Conservation (phyloP, 805 yeast species). For the Dipodascopsis uninucleata region DNA sequence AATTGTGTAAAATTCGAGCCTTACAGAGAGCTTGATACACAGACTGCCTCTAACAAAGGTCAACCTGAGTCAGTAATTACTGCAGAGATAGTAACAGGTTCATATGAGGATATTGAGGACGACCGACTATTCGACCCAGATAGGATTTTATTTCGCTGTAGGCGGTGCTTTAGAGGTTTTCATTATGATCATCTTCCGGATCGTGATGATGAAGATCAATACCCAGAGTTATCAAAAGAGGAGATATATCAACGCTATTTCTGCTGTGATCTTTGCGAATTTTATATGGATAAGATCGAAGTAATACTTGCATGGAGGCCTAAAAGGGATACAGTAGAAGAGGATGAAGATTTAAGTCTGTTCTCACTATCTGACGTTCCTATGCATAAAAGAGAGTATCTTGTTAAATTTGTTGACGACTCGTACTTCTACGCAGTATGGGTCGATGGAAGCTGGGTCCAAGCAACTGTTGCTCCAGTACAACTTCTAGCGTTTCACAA, state of each 20-base stretch:
- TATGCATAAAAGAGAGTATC: constrained; percentile 18
- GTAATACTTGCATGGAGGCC: constrained; percentile 23
- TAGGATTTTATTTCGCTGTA: constrained; percentile 20
- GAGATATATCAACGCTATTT: background rate
- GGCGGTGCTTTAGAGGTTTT: constrained; percentile 10
- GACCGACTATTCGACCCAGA: constrained; percentile 5
- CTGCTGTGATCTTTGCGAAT: background rate
- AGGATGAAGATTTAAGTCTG: background rate
- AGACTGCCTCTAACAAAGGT: background rate
- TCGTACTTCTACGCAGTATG: constrained; percentile 19
- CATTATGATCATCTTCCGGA: constrained; percentile 12
- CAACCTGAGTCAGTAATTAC: background rate
- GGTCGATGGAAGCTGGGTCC: constrained; percentile 24
- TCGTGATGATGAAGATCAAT: background rate
- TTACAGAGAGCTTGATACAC: background rate
- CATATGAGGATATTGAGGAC: constrained; percentile 2
- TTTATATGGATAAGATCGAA: constrained; percentile 15
- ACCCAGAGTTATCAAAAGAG: background rate
- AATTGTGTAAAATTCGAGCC: constrained; percentile 4
- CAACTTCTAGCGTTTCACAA: constrained; percentile 12
- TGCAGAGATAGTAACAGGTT: too few species aligned
- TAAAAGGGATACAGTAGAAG: background rate
- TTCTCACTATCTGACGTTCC: constrained; percentile 2
- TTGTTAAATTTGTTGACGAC: constrained; percentile 16
- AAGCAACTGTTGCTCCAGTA: background rate